Conservation (phyloP, 768 basidiomycete species). For the Termitomyces sp. region DNA sequence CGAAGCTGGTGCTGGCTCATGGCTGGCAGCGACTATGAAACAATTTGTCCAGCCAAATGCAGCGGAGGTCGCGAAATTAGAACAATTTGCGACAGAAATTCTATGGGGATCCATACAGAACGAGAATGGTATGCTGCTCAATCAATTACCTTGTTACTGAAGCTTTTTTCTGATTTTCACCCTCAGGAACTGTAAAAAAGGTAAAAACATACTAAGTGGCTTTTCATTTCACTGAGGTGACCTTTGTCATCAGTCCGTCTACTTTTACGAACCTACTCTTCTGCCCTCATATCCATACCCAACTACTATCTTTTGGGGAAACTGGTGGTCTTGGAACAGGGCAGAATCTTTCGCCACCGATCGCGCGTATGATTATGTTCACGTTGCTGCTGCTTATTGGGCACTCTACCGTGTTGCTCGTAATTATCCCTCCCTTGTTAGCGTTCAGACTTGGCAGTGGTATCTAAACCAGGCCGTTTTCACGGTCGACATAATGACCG, state of each 20-base stretch:
- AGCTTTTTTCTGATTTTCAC: neutral
- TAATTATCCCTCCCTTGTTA: conserved; percentile 50
- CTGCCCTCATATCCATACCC: conserved; percentile 49
- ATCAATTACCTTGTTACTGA: neutral
- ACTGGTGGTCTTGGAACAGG: conserved; percentile 59
- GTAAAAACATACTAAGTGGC: conserved; percentile 20
- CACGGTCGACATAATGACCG: conserved; percentile 45
- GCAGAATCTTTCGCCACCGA: conserved; percentile 44
- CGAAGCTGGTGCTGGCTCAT: conserved; percentile 59
- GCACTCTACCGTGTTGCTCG: conserved; percentile 54
- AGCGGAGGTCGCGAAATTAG: conserved; percentile 50
- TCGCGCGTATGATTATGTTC: conserved; percentile 53
- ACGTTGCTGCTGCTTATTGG: conserved; percentile 51
- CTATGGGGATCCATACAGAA: conserved; percentile 53
- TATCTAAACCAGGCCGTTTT: conserved; percentile 53
- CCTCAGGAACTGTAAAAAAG: conserved; percentile 49
- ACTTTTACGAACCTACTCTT: conserved; percentile 46
- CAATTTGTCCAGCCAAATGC: conserved; percentile 53
- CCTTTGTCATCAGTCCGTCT: conserved; percentile 37
- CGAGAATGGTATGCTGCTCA: conserved; percentile 32
- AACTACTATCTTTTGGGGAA: conserved; percentile 42
- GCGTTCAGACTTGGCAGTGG: conserved; percentile 50
- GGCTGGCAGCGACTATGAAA: conserved; percentile 55
- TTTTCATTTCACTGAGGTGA: neutral
- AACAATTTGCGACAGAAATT: conserved; percentile 43